phyloP scores from a whole-genome alignment of 306 rosid species.

The Notholithocarpus densiflorus region DNA sequence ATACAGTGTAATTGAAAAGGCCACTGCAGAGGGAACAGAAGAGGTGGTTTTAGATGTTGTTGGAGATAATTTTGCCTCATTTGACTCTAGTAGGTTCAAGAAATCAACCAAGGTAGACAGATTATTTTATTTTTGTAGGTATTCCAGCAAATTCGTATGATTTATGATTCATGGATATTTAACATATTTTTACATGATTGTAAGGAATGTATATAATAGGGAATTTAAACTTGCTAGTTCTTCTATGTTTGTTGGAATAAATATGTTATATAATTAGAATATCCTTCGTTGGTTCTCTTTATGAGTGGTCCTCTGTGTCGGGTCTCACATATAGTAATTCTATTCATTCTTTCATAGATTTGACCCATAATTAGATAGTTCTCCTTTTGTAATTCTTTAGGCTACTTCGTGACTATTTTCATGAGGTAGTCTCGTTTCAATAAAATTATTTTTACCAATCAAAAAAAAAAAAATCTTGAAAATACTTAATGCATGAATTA shows the following conservation, averaged over 20 bases:
- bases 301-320: too few species aligned
- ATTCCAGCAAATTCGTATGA: slow-evolving; percentile 1
- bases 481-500: neutral
- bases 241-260: neutral
- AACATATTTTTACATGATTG: neutral
- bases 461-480: neutral
- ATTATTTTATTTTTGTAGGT: neutral
- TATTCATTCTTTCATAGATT: too few species aligned
- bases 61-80: slow-evolving; percentile 62
- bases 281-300: too few species aligned
- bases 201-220: neutral
- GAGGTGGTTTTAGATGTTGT: slow-evolving; percentile 93
- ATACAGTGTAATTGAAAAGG: slow-evolving; percentile 73
- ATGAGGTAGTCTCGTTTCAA: too few species aligned
- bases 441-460: too few species aligned
- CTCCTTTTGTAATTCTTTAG: too few species aligned
- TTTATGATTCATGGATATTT: neutral
- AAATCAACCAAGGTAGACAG: slow-evolving; percentile 73
- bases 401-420: too few species aligned
- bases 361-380: too few species aligned
- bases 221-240: neutral
- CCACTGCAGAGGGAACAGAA: slow-evolving; percentile 96
- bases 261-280: neutral
- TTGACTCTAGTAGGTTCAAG: slow-evolving; percentile 53
- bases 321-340: too few species aligned